Base-by-base conservation (phyloP, 192 early-diverging fungal genomes). In the Umbelopsis sp. region DNA sequence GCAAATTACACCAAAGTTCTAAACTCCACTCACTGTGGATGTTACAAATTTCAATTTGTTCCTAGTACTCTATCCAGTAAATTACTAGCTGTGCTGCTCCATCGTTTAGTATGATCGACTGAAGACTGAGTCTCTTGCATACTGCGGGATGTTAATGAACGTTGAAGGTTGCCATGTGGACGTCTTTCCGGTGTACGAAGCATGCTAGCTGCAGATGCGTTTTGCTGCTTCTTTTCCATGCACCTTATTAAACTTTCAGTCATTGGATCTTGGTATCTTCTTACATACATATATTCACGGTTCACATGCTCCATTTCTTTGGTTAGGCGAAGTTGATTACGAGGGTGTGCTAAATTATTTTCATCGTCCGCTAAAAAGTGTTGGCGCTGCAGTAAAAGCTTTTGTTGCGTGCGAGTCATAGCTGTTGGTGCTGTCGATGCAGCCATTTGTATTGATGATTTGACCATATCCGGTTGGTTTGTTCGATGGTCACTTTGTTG, bases 321-420 rank as follows among this genome's bases (percentile, higher is more conserved):
- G 7, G 77, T 80, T 36, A 82, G 43, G 45, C 66, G 68, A 25
- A 74, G 45, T 69, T 76, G 74, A 56, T 83, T 83, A 17, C 77
- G 80, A 24, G 82, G 82, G 47, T 83, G 76, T 29, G 59, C 73
- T 16, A 76, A 65, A 45, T 71, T 76, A 69, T 73, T 79, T 68
- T 81, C 82, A 67, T 83, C 80, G 62, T 81, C 77, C 16, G 74
- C 74, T 14, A 80, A 66, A 65, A 79, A 75, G 36, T 78, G 72
- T 34, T 83, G 80, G 24, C 80, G 59, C 59, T 82, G 80, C n/a
- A 83, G 49, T 41, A 79, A 52, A 3, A 81, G 41, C 36, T 83
- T 83, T 54, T 83, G 80, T 51, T 83, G 82, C 17, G 80, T 81
- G 69, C 82, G 82, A 31, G 82, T 74, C 36, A 81, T 72, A 45